Percentiles rank a stretch among this genome's conserved stretches.
These are phyloP conservation scores for Petunia hybrid DNA, from an alignment of 305 asterid species.

Conservation along the genomic window DNA sequence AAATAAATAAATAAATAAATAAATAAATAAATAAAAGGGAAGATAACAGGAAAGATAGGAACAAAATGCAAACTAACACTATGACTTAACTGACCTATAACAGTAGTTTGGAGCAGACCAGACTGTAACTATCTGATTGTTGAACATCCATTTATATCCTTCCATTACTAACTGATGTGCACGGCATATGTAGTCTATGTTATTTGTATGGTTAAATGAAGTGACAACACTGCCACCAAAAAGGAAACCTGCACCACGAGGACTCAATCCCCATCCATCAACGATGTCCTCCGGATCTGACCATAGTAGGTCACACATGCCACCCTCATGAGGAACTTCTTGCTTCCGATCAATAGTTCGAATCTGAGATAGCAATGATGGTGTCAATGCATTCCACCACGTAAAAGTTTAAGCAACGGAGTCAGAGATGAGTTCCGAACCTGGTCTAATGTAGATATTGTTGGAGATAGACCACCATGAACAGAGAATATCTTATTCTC, in stretches of 20 bases:
- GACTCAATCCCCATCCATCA: conserved; percentile 99
- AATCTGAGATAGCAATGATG: conserved; percentile 54
- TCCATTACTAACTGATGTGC: conserved; percentile 99
- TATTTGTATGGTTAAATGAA: conserved; percentile 86
- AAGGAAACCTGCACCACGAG: conserved; percentile 97
- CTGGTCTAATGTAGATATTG: conserved; percentile 86
- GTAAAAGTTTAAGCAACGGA: conserved; percentile 5
- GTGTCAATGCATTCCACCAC: conserved; percentile 33
- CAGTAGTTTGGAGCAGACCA: conserved; percentile 99
- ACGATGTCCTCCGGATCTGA: conserved; percentile 97
- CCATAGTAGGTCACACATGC: conserved; percentile 99
- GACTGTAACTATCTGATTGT: conserved; percentile 89
- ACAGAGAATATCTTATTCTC: conserved; percentile 80
- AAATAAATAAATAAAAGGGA: background rate
- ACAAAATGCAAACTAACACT: conserved; percentile 6
- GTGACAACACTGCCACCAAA: conserved; percentile 94
- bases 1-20: background rate
- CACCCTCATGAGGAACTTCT: conserved; percentile 99
- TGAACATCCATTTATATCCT: conserved; percentile 98
- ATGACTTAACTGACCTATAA: conserved; percentile 63
- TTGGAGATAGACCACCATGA: conserved; percentile 69
- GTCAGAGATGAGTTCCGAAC: conserved; percentile 46
- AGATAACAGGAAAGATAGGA: conserved; percentile 21
- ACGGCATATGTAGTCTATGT: conserved; percentile 89
- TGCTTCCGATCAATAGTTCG: conserved; percentile 93